Evolutionary conservation across 768 basidiomycete species (phyloP), one percentile per base, ranked within the genome.

Genomic region (Podaxis mareebaensis): DNA sequence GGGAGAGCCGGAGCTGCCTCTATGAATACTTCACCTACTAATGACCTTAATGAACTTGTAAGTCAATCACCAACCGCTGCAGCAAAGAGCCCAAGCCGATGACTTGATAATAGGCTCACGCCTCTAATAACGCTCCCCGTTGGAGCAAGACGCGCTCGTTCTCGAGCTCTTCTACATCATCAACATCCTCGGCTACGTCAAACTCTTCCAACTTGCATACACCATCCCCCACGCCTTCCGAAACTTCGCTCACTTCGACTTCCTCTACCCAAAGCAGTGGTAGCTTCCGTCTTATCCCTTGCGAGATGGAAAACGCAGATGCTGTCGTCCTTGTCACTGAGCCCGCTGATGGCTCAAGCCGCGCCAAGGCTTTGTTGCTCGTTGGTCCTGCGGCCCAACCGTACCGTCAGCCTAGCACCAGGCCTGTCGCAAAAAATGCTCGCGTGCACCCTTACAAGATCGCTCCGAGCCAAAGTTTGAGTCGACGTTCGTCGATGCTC

Each of bases 381-480:
- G 77, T 85, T 13, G 87, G 86, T 1, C 75, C 77, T 1, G 80
- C 81, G 0, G 67, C 86, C 15, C 74, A 79, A 48, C 72, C 75
- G 20, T 72, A 87, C 53, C 83, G 85, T 58, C 74, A 79, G 11
- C 75, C 79, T 48, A 66, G 38, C 72, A 76, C 38, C 8, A 12
- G 61, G n/a, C 78, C 72, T 17, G 64, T 85, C 28, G 74, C 77
- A 13, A 79, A 78, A 64, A 83, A 83, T 40, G 77, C 81, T 8
- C 78, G 83, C 22, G 66, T 89, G 7, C 82, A 85, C 64, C 87
- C 88, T 2, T 90, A 88, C 71, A 69, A 65, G 24, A 63, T 75
- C 30, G 61, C 53, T 7, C 28, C 53, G 53, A 62, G 40, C 30
- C 53, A 55, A 30, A 44, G 53, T 15, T 24, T 62, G 53, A 62